Evolutionary conservation across 1,284 basidiomycete genomes (phyloP).

Genomic region (Trichosporon ovoides): DNA sequence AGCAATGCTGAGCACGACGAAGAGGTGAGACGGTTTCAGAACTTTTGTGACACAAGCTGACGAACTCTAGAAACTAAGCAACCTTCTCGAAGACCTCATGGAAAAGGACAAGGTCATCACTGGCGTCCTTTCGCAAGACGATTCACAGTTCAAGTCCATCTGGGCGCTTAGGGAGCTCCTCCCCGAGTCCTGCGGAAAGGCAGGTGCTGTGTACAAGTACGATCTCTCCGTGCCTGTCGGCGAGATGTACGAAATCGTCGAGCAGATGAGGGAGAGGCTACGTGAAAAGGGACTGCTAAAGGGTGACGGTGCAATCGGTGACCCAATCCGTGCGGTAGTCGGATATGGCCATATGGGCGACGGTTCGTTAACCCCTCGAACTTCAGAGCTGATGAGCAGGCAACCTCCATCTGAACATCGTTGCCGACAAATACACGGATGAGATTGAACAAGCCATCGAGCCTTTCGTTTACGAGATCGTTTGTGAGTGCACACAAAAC

Average conservation of each 20-base stretch:
- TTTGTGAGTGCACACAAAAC: slow-evolving; percentile 46
- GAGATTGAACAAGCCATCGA: slow-evolving; percentile 85
- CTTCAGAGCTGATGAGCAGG: slow-evolving; percentile 54
- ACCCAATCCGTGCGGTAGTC: slow-evolving; percentile 70
- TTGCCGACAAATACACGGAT: slow-evolving; percentile 72
- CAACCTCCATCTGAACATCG: slow-evolving; percentile 90
- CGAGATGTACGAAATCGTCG: slow-evolving; percentile 84
- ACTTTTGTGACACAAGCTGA: neutral
- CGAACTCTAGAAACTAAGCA: slow-evolving; percentile 69
- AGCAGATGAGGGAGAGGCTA: slow-evolving; percentile 70
- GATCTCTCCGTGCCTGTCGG: slow-evolving; percentile 87
- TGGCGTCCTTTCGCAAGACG: slow-evolving; percentile 88
- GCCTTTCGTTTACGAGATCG: slow-evolving; percentile 92
- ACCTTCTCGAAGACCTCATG: slow-evolving; percentile 74
- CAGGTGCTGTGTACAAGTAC: slow-evolving; percentile 96
- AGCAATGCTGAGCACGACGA: slow-evolving; percentile 91
- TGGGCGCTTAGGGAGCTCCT: slow-evolving; percentile 92
- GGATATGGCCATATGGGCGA: slow-evolving; percentile 98
- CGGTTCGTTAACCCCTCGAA: slow-evolving; percentile 54
- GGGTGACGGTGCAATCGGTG: slow-evolving; percentile 54
- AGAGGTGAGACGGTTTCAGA: slow-evolving; percentile 56
- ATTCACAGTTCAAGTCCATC: slow-evolving; percentile 79
- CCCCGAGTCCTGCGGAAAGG: slow-evolving; percentile 87
- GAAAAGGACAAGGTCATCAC: slow-evolving; percentile 76
- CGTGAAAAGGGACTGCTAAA: slow-evolving; percentile 65